phyloP scores from a whole-genome alignment of 257 asterid genomes.

The Coffea eugenioides region DNA sequence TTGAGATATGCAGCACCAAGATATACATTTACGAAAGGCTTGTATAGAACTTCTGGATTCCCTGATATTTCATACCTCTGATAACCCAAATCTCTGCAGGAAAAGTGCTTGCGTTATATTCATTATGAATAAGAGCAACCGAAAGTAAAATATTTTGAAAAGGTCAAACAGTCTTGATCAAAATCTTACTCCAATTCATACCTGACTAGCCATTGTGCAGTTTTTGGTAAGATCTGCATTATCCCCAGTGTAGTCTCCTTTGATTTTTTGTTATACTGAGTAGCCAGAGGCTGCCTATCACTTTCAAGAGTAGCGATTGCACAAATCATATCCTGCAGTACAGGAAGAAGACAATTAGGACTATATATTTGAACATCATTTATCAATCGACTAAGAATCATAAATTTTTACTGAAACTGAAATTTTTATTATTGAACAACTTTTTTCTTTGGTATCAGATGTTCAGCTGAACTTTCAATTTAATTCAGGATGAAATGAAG shows the following conservation, averaged over 20 bases:
- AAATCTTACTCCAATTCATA: constrained; percentile 16
- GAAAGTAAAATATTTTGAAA: neutral
- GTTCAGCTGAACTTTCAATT: neutral
- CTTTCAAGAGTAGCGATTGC: constrained; percentile 94
- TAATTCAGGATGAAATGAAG: neutral
- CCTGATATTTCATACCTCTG: constrained; percentile 44
- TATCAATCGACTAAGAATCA: constrained; percentile 1
- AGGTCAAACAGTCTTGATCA: neutral
- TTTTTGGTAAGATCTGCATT: constrained; percentile 77
- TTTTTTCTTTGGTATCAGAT: neutral
- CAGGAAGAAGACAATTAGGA: constrained; percentile 13
- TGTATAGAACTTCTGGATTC: constrained; percentile 49
- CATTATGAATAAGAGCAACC: neutral
- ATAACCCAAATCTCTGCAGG: constrained; percentile 76
- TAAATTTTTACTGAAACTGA: neutral
- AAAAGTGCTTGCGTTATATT: constrained; percentile 22
- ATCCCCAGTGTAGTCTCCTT: constrained; percentile 64
- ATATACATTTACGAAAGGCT: constrained; percentile 80
- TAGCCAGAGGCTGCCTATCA: constrained; percentile 70
- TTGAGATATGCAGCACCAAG: constrained; percentile 90
- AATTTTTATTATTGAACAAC: neutral
- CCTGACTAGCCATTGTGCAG: constrained; percentile 81
- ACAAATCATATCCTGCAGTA: constrained; percentile 82
- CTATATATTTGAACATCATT: neutral
- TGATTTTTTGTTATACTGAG: constrained; percentile 55